Evolutionary conservation across 2,329 filamentous ascomycete genomes (phyloP), one percentile per base, ranked within the genome.

Genomic region (Colletotrichum filicis): DNA sequence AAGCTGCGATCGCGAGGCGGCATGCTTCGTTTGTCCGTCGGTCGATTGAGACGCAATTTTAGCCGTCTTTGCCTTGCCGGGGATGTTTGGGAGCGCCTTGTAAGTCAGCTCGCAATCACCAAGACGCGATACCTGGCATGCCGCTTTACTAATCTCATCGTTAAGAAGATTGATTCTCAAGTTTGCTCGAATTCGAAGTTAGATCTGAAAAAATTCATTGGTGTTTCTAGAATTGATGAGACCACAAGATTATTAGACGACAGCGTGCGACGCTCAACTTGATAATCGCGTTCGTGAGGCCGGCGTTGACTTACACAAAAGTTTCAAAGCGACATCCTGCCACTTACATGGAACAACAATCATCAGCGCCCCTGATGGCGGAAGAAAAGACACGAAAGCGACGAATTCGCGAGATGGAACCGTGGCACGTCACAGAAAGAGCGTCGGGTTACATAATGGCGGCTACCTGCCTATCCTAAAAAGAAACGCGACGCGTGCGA

Each of bases 401-500:
- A 26, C 22, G 28, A 9, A 9, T 14, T 55, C 46, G 49, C 28
- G 14, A 56, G 28, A 22, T 12, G n/a, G 24, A 28, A 12, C 12
- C 59, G 37, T 28, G 46, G 49, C n/a, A 72, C 53, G 55, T 63
- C 55, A 49, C 53, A 28, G 26, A 35, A 22, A 46, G 56, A 8
- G 61, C 49, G 49, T 24, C 49, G 7, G 46, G 66, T 73, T 73
- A 73, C 71, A 61, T 73, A 71, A 66, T 71, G 55, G 71, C 56
- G 66, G 71, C 61, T 71, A 73, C 66, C 14, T 62, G 66, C 60
- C 32, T 63, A 35, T 52, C 8, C 42, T 49, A 37, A 71, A 66
- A 73, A 73, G 67, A 16, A 73, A 73, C 71, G 66, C 71, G 71
- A 70, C 71, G 71, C 61, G 71, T 61, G 71, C 71, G 11, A 66